phyloP scores from a whole-genome alignment of 2,329 filamentous ascomycete genomes.

The Incumbomyces delicatus region DNA sequence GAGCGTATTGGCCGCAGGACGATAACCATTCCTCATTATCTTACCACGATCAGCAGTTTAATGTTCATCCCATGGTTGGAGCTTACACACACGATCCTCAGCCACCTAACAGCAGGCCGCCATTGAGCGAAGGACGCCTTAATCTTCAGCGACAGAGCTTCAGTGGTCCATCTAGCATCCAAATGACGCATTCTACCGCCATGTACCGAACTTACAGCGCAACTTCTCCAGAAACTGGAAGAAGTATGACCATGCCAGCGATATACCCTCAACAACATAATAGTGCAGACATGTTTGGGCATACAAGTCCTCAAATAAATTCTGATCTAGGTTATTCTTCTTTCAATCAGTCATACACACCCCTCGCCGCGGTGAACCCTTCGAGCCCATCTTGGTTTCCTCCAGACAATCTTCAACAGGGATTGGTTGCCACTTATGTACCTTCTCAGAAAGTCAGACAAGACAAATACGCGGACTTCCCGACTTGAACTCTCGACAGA shows the following conservation, averaged over 20 bases:
- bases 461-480: no score
- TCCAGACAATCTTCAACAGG: no score
- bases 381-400: no score
- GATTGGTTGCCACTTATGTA: no score
- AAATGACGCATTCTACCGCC: neutral
- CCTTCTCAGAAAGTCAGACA: no score
- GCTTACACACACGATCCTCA: neutral
- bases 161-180: neutral
- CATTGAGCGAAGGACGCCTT: neutral
- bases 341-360: no score
- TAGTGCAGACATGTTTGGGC: neutral
- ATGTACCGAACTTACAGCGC: neutral
- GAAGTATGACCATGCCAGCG: neutral
- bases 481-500: no score
- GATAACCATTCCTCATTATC: neutral
- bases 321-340: no score
- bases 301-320: constrained; percentile 5
- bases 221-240: neutral
- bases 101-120: neutral
- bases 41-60: neutral
- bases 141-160: neutral
- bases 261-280: constrained; percentile 1
- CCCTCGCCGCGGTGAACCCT: no score
- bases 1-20: neutral
- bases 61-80: neutral